Evolutionary conservation across 164 flowering plant genomes (phyloP).

Genomic region (Chimonanthus salicifolius): DNA sequence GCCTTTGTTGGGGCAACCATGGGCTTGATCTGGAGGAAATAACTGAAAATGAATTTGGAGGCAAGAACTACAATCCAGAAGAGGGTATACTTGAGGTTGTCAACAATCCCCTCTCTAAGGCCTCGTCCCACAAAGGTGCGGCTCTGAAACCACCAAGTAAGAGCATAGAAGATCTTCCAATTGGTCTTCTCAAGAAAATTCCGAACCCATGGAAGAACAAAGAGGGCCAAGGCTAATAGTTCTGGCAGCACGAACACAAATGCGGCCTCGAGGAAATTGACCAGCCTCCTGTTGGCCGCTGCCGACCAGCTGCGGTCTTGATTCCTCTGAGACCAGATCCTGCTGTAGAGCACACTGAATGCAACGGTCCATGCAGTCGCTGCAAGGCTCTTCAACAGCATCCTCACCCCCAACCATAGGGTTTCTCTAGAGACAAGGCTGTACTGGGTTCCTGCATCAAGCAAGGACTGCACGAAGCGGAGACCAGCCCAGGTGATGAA

Average conservation of each 20-base stretch:
- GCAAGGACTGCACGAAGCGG: constrained; percentile 63
- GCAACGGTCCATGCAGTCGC: constrained; percentile 62
- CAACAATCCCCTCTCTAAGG: constrained; percentile 70
- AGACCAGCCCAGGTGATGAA: constrained; percentile 87
- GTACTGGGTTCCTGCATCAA: constrained; percentile 93
- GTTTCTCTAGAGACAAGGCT: constrained; percentile 77
- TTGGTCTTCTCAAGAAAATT: constrained; percentile 64
- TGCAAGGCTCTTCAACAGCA: constrained; percentile 67
- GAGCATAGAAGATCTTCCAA: constrained; percentile 48
- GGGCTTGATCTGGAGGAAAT: constrained; percentile 86
- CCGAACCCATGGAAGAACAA: constrained; percentile 74
- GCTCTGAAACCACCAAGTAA: constrained; percentile 96
- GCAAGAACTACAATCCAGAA: constrained; percentile 71
- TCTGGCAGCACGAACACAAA: constrained; percentile 67
- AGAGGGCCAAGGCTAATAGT: constrained; percentile 59
- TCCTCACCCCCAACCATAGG: constrained; percentile 51
- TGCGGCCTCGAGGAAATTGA: constrained; percentile 58
- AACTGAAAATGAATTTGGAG: constrained; percentile 74
- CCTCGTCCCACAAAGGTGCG: constrained; percentile 80
- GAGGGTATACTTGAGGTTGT: constrained; percentile 61
- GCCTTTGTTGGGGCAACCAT: constrained; percentile 66
- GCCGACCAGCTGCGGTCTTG: constrained; percentile 51
- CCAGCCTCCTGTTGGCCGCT: constrained; percentile 46
- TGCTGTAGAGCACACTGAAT: constrained; percentile 61
- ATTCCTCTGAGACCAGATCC: constrained; percentile 70